phyloP scores from a whole-genome alignment of 768 basidiomycete genomes.

The Pleurotus pulmonarius region DNA sequence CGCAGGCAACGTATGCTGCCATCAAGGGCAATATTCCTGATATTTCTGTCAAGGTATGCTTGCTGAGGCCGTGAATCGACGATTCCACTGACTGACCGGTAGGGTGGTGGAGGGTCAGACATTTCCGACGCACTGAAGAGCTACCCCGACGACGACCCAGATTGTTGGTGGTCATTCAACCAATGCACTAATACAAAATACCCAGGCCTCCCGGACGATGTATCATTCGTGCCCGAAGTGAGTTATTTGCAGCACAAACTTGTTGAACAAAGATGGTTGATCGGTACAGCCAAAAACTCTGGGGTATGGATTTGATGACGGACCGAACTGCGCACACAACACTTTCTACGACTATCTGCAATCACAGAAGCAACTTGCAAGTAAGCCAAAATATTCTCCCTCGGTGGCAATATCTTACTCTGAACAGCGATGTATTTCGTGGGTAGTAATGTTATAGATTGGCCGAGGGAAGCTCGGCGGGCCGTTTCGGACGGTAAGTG shows the following conservation, averaged over 20 bases:
- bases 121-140: constrained; percentile 23
- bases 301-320: constrained; percentile 63
- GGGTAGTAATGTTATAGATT: constrained; percentile 54
- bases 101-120: too few relatives aligned
- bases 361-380: constrained; percentile 56
- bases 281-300: constrained; percentile 43
- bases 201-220: constrained; percentile 37
- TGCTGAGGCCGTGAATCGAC: background rate
- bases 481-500: constrained; percentile 44
- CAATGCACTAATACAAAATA: constrained; percentile 47
- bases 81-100: too few relatives aligned
- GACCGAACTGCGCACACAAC: constrained; percentile 64
- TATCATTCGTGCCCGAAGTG: constrained; percentile 47
- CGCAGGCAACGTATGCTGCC: constrained; percentile 35
- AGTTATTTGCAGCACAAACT: background rate
- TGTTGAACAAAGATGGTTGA: background rate
- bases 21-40: constrained; percentile 44
- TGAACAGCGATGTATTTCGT: constrained; percentile 56
- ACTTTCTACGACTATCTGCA: constrained; percentile 54
- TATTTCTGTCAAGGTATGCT: constrained; percentile 36
- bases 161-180: constrained; percentile 49
- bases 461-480: constrained; percentile 54
- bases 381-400: constrained; percentile 28
- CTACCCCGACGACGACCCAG: constrained; percentile 39
- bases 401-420: background rate